Evolutionary conservation across 2,329 filamentous ascomycete genomes (phyloP).

Genomic region (Beauveria caledonica): DNA sequence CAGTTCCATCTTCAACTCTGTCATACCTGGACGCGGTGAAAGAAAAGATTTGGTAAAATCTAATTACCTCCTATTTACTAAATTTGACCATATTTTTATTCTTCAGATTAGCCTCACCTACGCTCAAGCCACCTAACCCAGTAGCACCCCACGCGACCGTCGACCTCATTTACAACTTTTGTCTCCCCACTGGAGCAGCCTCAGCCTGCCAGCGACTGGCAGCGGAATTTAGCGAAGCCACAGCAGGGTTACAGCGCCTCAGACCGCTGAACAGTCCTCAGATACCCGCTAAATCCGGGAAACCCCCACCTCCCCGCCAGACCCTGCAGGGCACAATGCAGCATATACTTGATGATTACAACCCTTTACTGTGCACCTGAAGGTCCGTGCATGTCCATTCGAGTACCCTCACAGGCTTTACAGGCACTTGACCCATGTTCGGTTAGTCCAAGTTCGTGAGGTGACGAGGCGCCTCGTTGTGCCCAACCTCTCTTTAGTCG

Average conservation of each 20-base stretch:
- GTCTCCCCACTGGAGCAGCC: too few relatives aligned
- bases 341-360: background rate
- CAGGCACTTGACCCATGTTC: background rate
- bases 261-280: background rate
- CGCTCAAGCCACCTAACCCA: conserved; percentile 1
- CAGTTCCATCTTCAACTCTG: too few relatives aligned
- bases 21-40: too few relatives aligned
- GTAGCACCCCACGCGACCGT: background rate
- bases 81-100: background rate
- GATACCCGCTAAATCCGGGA: background rate
- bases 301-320: background rate
- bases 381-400: background rate
- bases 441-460: background rate
- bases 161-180: background rate
- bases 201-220: background rate
- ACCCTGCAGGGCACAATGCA: background rate
- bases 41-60: background rate
- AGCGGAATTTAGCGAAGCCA: background rate
- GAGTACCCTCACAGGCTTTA: background rate
- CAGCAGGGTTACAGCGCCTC: background rate
- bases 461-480: background rate
- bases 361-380: background rate
- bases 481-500: background rate
- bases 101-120: background rate
- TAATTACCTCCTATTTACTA: background rate